A percentile compares a stretch with the other conserved stretches of the same genome.
Evolutionary conservation across 2,329 filamentous ascomycete species (phyloP).

Genomic region (Plenodomus tracheiphilus): DNA sequence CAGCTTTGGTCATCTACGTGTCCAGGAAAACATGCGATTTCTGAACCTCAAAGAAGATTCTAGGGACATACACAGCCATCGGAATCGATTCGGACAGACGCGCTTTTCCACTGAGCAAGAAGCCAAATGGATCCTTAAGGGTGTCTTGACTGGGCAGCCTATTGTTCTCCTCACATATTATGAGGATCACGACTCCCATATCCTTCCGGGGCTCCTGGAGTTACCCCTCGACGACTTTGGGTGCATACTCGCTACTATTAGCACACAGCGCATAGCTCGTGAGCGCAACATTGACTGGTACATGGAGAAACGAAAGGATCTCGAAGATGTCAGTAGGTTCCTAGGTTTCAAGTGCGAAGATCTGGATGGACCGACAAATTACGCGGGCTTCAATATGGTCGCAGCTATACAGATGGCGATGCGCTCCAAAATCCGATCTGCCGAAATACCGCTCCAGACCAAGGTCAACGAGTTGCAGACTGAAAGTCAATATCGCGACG

Average conservation of each 20-base stretch:
- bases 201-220: not conserved
- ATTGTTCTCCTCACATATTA: not conserved
- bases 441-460: not conserved
- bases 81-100: slow-evolving; percentile 16
- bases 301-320: not conserved
- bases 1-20: not conserved
- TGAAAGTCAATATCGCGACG: not conserved
- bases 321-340: not conserved
- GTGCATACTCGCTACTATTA: not conserved
- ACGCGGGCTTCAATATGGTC: not conserved
- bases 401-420: not conserved
- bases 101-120: slow-evolving; percentile 9
- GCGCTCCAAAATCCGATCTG: not conserved
- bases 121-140: slow-evolving; percentile 5
- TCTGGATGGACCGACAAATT: not conserved
- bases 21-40: not conserved
- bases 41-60: slow-evolving; percentile 10
- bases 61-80: slow-evolving; percentile 5
- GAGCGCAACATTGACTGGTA: not conserved
- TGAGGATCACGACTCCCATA: not conserved
- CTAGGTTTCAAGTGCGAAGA: not conserved
- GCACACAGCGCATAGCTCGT: not conserved
- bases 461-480: not conserved
- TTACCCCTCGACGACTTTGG: not conserved
- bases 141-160: slow-evolving; percentile 3